These are phyloP conservation scores for Lactarius hengduanensis DNA, from an alignment of 768 basidiomycete species.

Conservation along the genomic window DNA sequence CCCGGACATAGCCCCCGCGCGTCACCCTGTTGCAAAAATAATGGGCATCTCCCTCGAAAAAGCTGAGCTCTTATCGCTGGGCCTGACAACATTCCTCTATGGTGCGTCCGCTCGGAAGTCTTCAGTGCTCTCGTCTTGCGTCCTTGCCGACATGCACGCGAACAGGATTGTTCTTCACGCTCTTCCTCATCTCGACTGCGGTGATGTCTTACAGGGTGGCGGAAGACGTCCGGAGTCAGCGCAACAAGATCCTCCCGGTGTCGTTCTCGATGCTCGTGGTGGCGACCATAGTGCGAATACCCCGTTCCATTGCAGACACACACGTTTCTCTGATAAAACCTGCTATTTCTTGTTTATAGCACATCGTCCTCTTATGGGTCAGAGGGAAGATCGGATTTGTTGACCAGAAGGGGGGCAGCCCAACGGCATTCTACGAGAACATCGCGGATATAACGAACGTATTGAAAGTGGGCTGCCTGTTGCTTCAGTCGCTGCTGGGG, in stretches of 20 bases:
- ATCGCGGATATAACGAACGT: neutral
- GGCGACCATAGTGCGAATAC: neutral
- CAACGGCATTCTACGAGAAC: neutral
- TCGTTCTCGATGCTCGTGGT: constrained; percentile 6
- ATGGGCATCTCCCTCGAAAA: constrained; percentile 9
- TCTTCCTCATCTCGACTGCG: neutral
- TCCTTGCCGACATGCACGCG: neutral
- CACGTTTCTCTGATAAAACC: neutral
- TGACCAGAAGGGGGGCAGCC: neutral
- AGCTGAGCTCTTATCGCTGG: constrained; percentile 5
- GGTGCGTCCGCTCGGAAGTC: neutral
- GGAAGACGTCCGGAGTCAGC: neutral
- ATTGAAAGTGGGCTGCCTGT: neutral
- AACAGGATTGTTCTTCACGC: constrained; percentile 3
- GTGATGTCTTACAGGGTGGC: neutral
- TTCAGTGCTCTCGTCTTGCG: neutral
- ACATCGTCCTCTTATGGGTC: constrained; percentile 1
- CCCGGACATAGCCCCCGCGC: neutral
- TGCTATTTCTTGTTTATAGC: neutral
- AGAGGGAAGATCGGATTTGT: neutral
- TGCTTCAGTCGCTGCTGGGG: neutral
- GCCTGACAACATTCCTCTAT: constrained; percentile 6
- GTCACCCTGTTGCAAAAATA: neutral
- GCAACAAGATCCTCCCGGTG: neutral
- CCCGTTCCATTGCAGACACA: neutral